A percentile compares a stretch with the other conserved stretches of the same genome.
phyloP scores from a whole-genome alignment of 257 asterid genomes.

The Pogostemon cablin region DNA sequence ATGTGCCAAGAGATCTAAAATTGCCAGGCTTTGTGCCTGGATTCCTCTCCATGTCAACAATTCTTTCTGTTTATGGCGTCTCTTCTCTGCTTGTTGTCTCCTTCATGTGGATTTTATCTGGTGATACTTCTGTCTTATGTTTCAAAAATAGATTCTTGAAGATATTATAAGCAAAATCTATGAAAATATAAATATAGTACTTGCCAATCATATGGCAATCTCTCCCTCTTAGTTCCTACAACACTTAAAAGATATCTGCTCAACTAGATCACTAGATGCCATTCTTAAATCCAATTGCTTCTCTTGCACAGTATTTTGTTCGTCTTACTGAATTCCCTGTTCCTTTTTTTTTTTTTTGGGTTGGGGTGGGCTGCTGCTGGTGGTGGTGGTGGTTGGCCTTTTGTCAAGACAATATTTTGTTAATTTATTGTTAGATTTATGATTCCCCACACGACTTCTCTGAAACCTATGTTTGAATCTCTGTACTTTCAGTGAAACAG shows the following conservation, averaged over 20 bases:
- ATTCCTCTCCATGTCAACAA: slow-evolving; percentile 62
- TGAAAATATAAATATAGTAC: neutral
- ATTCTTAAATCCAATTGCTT: neutral
- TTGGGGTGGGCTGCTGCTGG: no score
- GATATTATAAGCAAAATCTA: neutral
- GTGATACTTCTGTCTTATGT: slow-evolving; percentile 37
- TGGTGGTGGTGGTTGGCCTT: neutral
- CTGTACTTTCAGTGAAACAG: neutral
- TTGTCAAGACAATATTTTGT: neutral
- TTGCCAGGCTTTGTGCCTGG: slow-evolving; percentile 74
- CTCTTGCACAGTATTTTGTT: slow-evolving; percentile 1
- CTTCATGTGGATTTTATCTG: slow-evolving; percentile 82
- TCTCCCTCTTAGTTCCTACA: slow-evolving; percentile 2
- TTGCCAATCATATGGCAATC: neutral
- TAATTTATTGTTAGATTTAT: neutral
- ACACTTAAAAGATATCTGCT: neutral
- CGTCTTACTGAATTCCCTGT: neutral
- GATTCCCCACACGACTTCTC: neutral
- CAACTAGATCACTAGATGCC: neutral
- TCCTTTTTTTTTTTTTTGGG: no score
- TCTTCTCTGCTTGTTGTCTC: slow-evolving; percentile 58
- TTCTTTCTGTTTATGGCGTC: slow-evolving; percentile 57
- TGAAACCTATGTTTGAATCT: neutral
- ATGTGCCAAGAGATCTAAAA: slow-evolving; percentile 62
- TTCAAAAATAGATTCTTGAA: neutral